phyloP scores from a whole-genome alignment of 805 yeast species.

The Lipomyces kockii region DNA sequence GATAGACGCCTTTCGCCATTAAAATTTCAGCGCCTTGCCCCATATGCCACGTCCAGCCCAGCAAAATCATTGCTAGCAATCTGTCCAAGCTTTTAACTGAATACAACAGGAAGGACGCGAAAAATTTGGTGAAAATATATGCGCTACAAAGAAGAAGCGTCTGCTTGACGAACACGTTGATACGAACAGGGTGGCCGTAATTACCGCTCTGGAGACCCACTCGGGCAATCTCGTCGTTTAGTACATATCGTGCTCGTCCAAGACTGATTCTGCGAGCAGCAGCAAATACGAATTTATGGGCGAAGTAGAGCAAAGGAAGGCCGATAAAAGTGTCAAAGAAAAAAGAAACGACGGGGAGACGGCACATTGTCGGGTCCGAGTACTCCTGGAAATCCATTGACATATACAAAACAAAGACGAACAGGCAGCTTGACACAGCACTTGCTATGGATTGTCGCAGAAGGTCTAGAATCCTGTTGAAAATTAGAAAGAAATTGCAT shows the following conservation, averaged over 20 bases:
- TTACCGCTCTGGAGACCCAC: slow-evolving; percentile 17
- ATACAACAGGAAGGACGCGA: not conserved
- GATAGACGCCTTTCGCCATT: slow-evolving; percentile 20
- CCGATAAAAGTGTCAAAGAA: slow-evolving; percentile 21
- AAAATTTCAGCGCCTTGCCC: slow-evolving; percentile 26
- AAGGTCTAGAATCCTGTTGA: slow-evolving; percentile 2
- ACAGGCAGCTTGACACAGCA: not conserved
- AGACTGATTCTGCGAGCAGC: slow-evolving; percentile 3
- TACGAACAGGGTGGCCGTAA: slow-evolving; percentile 15
- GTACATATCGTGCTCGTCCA: not conserved
- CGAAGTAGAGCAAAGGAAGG: slow-evolving; percentile 12
- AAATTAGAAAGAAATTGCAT: not conserved
- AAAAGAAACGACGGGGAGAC: slow-evolving; percentile 18
- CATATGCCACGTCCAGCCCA: slow-evolving; percentile 23
- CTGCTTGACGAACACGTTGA: slow-evolving; percentile 16
- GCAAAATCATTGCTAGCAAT: slow-evolving; percentile 3
- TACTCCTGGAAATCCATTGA: not conserved
- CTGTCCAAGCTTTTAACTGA: not conserved
- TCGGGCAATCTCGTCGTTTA: slow-evolving; percentile 8
- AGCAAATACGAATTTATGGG: slow-evolving; percentile 1
- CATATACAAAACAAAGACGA: not conserved
- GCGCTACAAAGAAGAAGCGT: slow-evolving; percentile 20
- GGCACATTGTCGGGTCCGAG: slow-evolving; percentile 9
- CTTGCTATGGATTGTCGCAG: slow-evolving; percentile 5
- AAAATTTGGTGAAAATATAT: slow-evolving; percentile 10